Evolutionary conservation across 306 rosid genomes (phyloP).

Genomic region (Boehmeria nivea): DNA sequence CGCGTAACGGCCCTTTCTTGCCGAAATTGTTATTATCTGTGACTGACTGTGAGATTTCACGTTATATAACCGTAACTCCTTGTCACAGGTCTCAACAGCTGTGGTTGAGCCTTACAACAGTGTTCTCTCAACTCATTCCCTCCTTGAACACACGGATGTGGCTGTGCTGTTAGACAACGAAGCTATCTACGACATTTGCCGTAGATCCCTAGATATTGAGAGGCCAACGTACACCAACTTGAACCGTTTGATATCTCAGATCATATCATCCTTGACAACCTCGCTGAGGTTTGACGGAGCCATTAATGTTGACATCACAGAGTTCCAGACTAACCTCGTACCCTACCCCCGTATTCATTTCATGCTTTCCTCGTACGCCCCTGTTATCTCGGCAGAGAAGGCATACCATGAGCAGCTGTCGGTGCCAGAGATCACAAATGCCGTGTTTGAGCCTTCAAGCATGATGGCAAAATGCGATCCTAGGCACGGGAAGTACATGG

Average conservation of each 20-base stretch:
- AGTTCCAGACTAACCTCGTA: conserved; percentile 96
- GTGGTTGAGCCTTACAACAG: conserved; percentile 99
- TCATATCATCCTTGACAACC: conserved; percentile 88
- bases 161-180: conserved; percentile 92
- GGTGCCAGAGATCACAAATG: conserved; percentile 92
- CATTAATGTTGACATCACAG: conserved; percentile 87
- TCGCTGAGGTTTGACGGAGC: conserved; percentile 98
- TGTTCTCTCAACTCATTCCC: conserved; percentile 91
- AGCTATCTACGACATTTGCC: conserved; percentile 92
- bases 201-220: conserved; percentile 89
- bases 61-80: too few species aligned
- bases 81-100: conserved; percentile 91
- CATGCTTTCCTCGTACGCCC: conserved; percentile 95
- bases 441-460: conserved; percentile 94
- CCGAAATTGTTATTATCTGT: too few species aligned
- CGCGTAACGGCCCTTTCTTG: too few species aligned
- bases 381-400: conserved; percentile 96
- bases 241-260: conserved; percentile 91
- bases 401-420: conserved; percentile 96
- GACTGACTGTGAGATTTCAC: too few species aligned
- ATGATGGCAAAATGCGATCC: conserved; percentile 99
- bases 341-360: conserved; percentile 96
- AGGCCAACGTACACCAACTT: conserved; percentile 92
- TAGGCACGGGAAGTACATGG: conserved; percentile 99
- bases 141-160: conserved; percentile 95